A percentile compares a stretch with the other conserved stretches of the same genome.
Evolutionary conservation across 768 basidiomycete species (phyloP).

Genomic region (Boletus coccyginus): DNA sequence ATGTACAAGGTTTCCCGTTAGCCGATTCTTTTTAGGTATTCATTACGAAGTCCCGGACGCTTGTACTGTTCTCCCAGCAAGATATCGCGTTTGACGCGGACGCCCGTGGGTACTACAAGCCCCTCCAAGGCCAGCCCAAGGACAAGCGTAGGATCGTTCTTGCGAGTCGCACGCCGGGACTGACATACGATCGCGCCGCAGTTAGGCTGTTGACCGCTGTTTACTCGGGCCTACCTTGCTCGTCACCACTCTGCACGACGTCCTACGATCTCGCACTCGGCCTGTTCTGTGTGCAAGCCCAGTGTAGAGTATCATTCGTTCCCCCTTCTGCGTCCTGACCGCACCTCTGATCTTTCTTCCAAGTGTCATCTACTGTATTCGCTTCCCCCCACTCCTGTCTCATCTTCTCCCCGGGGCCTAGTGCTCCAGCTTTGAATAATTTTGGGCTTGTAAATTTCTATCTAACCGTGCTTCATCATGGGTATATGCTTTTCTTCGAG

Average conservation of each 20-base stretch:
- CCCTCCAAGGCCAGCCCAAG: not conserved
- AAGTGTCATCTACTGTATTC: not conserved
- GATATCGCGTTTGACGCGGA: not conserved
- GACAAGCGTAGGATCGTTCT: not conserved
- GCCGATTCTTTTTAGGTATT: not conserved
- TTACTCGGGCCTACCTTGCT: slow-evolving; percentile 1
- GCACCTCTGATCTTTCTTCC: not conserved
- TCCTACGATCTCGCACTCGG: slow-evolving; percentile 8
- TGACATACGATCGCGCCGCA: slow-evolving; percentile 4
- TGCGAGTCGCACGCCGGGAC: not conserved
- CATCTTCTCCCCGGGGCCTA: slow-evolving; percentile 5
- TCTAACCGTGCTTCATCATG: slow-evolving; percentile 40
- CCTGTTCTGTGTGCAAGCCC: slow-evolving; percentile 19
- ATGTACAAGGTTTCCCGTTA: not conserved
- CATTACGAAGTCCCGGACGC: not conserved
- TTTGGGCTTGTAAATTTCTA: not conserved
- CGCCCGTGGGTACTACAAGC: not conserved
- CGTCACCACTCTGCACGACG: not conserved
- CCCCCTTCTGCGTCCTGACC: not conserved
- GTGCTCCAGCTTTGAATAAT: slow-evolving; percentile 7
- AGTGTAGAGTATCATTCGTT: slow-evolving; percentile 9
- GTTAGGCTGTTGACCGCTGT: slow-evolving; percentile 22
- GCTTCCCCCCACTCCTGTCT: not conserved
- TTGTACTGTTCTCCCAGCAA: slow-evolving; percentile 3
- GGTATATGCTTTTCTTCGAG: slow-evolving; percentile 75